These are phyloP conservation scores for Ophiostoma tasmaniense DNA, from an alignment of 2,329 filamentous ascomycete genomes.

Conservation along the genomic window DNA sequence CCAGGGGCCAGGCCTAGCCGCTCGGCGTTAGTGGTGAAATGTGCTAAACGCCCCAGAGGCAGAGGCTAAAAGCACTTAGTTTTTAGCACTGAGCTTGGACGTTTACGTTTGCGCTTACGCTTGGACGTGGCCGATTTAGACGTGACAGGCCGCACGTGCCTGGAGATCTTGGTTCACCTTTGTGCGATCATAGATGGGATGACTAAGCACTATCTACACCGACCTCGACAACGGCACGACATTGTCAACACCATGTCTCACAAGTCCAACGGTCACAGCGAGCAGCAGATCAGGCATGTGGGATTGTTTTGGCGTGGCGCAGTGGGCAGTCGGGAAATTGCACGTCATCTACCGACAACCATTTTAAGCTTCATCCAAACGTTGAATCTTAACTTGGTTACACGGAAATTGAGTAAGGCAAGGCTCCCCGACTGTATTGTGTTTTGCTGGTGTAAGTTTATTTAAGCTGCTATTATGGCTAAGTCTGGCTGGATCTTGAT, in stretches of 20 bases:
- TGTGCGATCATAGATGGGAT: no score
- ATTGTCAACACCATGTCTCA: constrained; percentile 1
- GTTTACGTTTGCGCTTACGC: no score
- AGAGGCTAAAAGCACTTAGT: background rate
- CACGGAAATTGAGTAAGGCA: no score
- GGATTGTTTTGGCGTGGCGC: background rate
- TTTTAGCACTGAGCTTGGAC: background rate
- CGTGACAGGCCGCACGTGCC: background rate
- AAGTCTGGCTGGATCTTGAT: background rate
- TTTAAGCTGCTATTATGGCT: background rate
- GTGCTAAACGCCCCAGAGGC: background rate
- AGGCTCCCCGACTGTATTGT: no score
- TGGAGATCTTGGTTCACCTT: background rate
- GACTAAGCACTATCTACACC: background rate
- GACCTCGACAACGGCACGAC: background rate
- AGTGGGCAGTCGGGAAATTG: background rate
- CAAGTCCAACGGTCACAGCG: background rate
- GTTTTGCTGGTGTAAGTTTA: no score
- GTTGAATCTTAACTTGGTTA: no score
- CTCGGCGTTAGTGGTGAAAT: background rate
- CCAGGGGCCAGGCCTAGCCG: background rate
- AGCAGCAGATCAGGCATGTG: background rate
- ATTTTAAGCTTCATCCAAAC: background rate
- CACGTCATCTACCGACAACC: no score
- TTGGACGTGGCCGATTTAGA: no score